Percentiles rank a stretch among this genome's conserved stretches.
Evolutionary conservation across 441 rosid species (phyloP).

Genomic region (Gossypium lobatum): DNA sequence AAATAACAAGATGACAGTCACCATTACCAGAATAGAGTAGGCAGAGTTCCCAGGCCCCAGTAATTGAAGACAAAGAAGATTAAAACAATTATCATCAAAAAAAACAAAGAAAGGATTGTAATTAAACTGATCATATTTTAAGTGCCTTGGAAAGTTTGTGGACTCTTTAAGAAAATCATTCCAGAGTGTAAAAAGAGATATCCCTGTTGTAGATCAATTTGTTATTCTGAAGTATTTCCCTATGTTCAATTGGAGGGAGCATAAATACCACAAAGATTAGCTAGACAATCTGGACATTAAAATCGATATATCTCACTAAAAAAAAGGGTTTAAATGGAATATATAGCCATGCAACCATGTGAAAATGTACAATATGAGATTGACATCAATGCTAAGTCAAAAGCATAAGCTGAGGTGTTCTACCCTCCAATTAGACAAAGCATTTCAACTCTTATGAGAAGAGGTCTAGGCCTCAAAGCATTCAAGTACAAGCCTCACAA

Average conservation of each 20-base stretch:
- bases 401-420: background rate
- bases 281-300: background rate
- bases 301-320: background rate
- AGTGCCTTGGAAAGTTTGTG: background rate
- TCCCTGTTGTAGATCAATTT: background rate
- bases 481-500: background rate
- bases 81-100: background rate
- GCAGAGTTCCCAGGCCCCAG: background rate
- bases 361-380: background rate
- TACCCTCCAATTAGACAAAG: background rate
- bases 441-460: background rate
- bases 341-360: background rate
- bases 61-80: conserved; percentile 2
- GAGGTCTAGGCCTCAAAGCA: background rate
- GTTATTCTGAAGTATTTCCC: background rate
- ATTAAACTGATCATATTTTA: background rate
- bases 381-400: background rate
- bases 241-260: background rate
- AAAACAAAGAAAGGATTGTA: background rate
- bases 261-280: background rate
- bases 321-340: background rate
- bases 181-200: background rate
- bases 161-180: background rate
- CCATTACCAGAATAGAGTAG: background rate
- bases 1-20: background rate